phyloP scores from a whole-genome alignment of 2,329 filamentous ascomycete genomes.

The Epichloe sibirici region DNA sequence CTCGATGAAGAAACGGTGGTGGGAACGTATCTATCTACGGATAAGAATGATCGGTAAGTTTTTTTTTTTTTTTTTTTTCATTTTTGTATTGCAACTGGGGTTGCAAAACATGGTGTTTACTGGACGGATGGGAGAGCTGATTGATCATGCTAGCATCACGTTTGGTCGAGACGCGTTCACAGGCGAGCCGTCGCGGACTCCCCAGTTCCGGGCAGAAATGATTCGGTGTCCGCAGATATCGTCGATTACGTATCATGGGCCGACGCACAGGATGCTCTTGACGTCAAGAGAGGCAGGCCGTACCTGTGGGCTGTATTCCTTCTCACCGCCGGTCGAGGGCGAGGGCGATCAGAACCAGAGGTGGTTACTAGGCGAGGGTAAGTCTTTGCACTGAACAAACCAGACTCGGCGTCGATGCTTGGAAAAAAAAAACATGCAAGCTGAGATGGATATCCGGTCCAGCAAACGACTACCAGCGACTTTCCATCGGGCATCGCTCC shows the following conservation, averaged over 20 bases:
- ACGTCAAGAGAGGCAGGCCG: slow-evolving; percentile 25
- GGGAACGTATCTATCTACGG: slow-evolving; percentile 30
- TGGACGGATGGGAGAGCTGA: not conserved
- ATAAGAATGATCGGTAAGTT: slow-evolving; percentile 28
- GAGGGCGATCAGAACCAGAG: slow-evolving; percentile 17
- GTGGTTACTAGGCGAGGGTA: slow-evolving; percentile 29
- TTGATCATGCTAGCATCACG: slow-evolving; percentile 4
- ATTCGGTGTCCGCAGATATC: slow-evolving; percentile 29
- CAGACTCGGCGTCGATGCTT: too few relatives aligned
- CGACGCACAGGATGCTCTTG: slow-evolving; percentile 29
- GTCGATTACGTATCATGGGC: slow-evolving; percentile 34
- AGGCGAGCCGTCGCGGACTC: not conserved
- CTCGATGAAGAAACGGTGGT: slow-evolving; percentile 23
- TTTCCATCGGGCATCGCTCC: slow-evolving; percentile 16
- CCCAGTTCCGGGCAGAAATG: slow-evolving; percentile 20
- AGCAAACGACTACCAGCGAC: slow-evolving; percentile 22
- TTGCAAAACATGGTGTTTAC: not conserved
- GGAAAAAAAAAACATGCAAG: too few relatives aligned
- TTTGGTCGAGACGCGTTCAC: slow-evolving; percentile 5
- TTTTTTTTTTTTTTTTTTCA: not conserved
- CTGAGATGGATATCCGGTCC: not conserved
- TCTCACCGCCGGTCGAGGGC: slow-evolving; percentile 21
- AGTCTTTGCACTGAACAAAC: not conserved
- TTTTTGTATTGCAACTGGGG: not conserved
- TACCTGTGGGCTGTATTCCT: slow-evolving; percentile 23